phyloP scores from a whole-genome alignment of 208 protist genomes.

The Phytomonas sp. region DNA sequence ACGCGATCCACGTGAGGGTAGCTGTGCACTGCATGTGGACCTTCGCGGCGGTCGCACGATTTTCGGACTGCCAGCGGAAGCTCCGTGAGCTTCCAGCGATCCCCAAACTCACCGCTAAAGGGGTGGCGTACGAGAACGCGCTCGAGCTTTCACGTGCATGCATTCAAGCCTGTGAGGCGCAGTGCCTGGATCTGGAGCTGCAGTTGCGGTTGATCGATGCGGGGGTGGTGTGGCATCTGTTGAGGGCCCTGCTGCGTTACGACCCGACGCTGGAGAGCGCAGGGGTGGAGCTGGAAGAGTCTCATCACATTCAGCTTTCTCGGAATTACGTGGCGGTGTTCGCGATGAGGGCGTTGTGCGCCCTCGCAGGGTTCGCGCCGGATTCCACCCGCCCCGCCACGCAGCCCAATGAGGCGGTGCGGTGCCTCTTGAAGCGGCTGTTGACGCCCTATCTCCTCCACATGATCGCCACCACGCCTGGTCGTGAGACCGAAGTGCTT shows the following conservation, averaged over 20 bases:
- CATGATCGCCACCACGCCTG: constrained; percentile 34
- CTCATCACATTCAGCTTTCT: constrained; percentile 77
- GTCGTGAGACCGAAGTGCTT: constrained; percentile 50
- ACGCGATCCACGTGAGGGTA: constrained; percentile 39
- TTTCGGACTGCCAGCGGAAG: constrained; percentile 58
- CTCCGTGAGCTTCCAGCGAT: constrained; percentile 47
- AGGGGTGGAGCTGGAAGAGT: constrained; percentile 46
- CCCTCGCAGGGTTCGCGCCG: constrained; percentile 38
- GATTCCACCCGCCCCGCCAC: constrained; percentile 3
- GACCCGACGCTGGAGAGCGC: constrained; percentile 83
- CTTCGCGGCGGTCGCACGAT: constrained; percentile 60
- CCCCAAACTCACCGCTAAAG: constrained; percentile 41
- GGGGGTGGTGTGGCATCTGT: constrained; percentile 82
- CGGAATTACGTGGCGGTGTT: constrained; percentile 61
- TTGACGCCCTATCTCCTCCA: constrained; percentile 79
- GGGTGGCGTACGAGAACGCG: constrained; percentile 51
- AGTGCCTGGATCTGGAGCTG: constrained; percentile 48
- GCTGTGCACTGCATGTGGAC: constrained; percentile 68
- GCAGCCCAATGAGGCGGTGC: constrained; percentile 23
- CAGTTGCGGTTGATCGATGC: constrained; percentile 50
- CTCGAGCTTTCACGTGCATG: constrained; percentile 63
- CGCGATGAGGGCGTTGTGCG: constrained; percentile 55
- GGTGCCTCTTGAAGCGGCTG: constrained; percentile 42
- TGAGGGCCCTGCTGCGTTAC: constrained; percentile 82
- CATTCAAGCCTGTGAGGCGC: constrained; percentile 60